A percentile compares a stretch with the other conserved stretches of the same genome.
phyloP scores from a whole-genome alignment of 257 asterid species.

The Eucommia ulmoides region DNA sequence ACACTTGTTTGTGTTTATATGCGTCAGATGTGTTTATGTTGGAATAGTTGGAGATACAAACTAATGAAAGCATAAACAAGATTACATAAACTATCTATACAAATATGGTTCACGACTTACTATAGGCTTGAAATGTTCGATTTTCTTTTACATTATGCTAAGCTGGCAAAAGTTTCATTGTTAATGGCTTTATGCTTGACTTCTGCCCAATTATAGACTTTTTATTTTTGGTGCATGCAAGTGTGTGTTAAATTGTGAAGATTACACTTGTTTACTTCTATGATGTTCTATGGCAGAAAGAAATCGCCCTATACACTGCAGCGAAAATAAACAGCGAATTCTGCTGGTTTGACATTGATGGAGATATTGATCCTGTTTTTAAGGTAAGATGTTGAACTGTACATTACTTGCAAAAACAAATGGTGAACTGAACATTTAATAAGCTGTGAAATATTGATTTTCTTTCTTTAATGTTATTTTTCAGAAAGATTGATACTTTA shows the following conservation, averaged over 20 bases:
- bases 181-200: background rate
- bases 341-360: conserved; percentile 97
- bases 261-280: conserved; percentile 2
- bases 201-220: background rate
- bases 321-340: conserved; percentile 91
- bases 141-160: too few relatives aligned
- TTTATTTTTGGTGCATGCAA: background rate
- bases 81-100: too few relatives aligned
- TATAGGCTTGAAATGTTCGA: too few relatives aligned
- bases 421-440: too few relatives aligned
- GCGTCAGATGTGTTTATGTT: too few relatives aligned
- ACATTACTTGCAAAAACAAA: too few relatives aligned
- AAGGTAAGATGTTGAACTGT: conserved; percentile 50
- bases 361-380: conserved; percentile 94
- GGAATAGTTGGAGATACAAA: too few relatives aligned
- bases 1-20: too few relatives aligned
- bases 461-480: too few relatives aligned
- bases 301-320: conserved; percentile 89
- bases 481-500: background rate
- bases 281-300: conserved; percentile 69
- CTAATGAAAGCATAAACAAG: too few relatives aligned
- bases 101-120: too few relatives aligned
- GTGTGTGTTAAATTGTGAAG: background rate
- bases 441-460: too few relatives aligned
- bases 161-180: background rate